Evolutionary conservation across 2,329 filamentous ascomycete species (phyloP).

Genomic region (Claviceps sp.): DNA sequence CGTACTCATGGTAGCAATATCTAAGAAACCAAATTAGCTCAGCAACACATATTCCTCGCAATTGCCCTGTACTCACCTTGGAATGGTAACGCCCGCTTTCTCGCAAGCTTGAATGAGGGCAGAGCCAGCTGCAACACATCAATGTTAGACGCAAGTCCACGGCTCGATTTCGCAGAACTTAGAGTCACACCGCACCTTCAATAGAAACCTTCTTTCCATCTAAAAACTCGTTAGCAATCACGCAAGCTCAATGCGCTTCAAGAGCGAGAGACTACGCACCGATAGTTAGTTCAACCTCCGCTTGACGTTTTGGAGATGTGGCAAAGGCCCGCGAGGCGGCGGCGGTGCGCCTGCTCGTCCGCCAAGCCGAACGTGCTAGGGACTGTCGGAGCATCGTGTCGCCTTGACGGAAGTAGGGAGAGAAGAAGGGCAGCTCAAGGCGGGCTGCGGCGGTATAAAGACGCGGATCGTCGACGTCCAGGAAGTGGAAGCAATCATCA

Average conservation of each 20-base stretch:
- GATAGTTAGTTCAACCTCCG: conserved; percentile 94
- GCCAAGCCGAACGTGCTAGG: conserved; percentile 55
- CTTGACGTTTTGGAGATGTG: conserved; percentile 62
- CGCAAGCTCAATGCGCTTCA: conserved; percentile 16
- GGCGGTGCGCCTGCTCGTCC: conserved; percentile 45
- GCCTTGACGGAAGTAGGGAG: conserved; percentile 37
- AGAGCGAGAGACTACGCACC: conserved; percentile 36
- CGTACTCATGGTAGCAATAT: conserved; percentile 98
- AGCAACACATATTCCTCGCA: background rate
- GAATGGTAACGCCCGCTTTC: conserved; percentile 83
- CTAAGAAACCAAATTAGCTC: conserved; percentile 28
- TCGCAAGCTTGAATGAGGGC: conserved; percentile 98
- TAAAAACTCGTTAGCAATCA: conserved; percentile 27
- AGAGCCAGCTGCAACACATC: conserved; percentile 58
- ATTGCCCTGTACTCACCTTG: conserved; percentile 42
- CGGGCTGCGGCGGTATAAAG: conserved; percentile 21
- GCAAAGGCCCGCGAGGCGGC: conserved; percentile 65
- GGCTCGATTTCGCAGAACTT: conserved; percentile 3
- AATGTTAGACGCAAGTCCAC: conserved; percentile 21
- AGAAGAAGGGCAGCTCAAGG: conserved; percentile 21
- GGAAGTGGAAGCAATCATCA: conserved; percentile 17
- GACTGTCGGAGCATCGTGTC: conserved; percentile 56
- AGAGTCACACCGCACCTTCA: conserved; percentile 54
- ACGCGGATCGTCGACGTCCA: conserved; percentile 27
- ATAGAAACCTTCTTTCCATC: conserved; percentile 98